Percentiles rank a stretch among this genome's conserved stretches.
Conservation (phyloP, 768 basidiomycete species). For the Grammothele lineata region DNA sequence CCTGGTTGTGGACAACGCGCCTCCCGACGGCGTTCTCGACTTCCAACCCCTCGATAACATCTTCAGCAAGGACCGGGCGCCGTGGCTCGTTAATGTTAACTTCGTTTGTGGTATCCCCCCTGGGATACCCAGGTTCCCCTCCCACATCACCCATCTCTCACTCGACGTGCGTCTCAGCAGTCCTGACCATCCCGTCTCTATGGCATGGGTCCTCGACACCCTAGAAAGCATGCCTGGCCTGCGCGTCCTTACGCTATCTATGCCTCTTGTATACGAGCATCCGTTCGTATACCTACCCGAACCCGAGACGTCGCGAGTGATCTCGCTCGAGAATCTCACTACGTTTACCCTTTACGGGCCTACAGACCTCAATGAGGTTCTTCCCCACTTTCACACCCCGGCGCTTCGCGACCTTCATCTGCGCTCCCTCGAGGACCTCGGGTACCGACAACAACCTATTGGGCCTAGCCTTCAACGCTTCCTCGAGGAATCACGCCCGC, state of each 20-base stretch:
- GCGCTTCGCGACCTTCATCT: constrained; percentile 36
- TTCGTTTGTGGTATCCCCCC: constrained; percentile 18
- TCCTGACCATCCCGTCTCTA: constrained; percentile 18
- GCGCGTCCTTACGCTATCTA: constrained; percentile 36
- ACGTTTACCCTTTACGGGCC: constrained; percentile 28
- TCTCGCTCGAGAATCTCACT: constrained; percentile 24
- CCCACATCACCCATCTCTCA: constrained; percentile 15
- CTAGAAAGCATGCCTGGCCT: constrained; percentile 39
- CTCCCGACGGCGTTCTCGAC: constrained; percentile 5
- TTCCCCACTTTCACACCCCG: constrained; percentile 31
- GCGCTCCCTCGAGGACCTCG: constrained; percentile 33
- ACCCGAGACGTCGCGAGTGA: constrained; percentile 13
- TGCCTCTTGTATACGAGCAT: constrained; percentile 28
- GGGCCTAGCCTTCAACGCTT: constrained; percentile 28
- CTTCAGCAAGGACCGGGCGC: constrained; percentile 14
- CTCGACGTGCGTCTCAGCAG: constrained; percentile 16
- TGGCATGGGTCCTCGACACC: constrained; percentile 19
- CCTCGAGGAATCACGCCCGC: constrained; percentile 29
- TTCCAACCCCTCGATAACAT: constrained; percentile 4
- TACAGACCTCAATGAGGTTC: constrained; percentile 27
- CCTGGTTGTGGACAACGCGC: constrained; percentile 6
- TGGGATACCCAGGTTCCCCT: constrained; percentile 28
- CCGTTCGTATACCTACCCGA: constrained; percentile 15
- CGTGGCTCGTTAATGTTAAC: constrained; percentile 10
- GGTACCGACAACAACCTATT: constrained; percentile 30